Conservation (phyloP, 805 yeast species). For the Monosporozyma aquatica region DNA sequence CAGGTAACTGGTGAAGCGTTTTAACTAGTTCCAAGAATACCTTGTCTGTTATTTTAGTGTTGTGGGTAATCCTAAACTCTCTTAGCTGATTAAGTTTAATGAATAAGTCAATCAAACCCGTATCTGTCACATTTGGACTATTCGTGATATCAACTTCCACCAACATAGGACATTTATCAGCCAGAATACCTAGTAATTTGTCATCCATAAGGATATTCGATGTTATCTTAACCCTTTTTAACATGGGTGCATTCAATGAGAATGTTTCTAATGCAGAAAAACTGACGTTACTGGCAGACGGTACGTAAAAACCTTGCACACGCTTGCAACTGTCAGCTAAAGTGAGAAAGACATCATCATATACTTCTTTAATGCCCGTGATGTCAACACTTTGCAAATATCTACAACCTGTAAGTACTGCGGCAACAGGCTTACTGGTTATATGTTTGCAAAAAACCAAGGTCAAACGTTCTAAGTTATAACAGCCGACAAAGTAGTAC, state of each 20-base stretch:
- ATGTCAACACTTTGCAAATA: slow-evolving; percentile 78
- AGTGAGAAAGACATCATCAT: slow-evolving; percentile 61
- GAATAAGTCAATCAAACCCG: slow-evolving; percentile 49
- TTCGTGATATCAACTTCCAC: slow-evolving; percentile 87
- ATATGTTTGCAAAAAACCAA: slow-evolving; percentile 69
- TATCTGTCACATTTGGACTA: slow-evolving; percentile 64
- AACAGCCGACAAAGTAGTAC: slow-evolving; percentile 53
- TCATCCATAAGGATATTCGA: slow-evolving; percentile 62
- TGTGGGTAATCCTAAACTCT: slow-evolving; percentile 75
- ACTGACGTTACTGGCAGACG: slow-evolving; percentile 67
- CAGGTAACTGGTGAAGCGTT: slow-evolving; percentile 37
- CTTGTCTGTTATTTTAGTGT: slow-evolving; percentile 57
- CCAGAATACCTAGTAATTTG: slow-evolving; percentile 48
- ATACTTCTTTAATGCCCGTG: slow-evolving; percentile 60
- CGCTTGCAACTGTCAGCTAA: slow-evolving; percentile 65
- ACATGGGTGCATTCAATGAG: slow-evolving; percentile 54
- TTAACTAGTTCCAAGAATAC: slow-evolving; percentile 37
- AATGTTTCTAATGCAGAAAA: slow-evolving; percentile 54
- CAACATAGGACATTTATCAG: slow-evolving; percentile 63
- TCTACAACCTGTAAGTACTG: slow-evolving; percentile 54
- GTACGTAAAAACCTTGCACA: slow-evolving; percentile 83
- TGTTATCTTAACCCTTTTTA: slow-evolving; percentile 76
- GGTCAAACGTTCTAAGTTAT: slow-evolving; percentile 75
- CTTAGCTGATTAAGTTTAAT: slow-evolving; percentile 59
- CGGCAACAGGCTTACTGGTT: slow-evolving; percentile 50